Base-by-base conservation (phyloP, 768 basidiomycete species). In the Collybiopsis luxurians region DNA sequence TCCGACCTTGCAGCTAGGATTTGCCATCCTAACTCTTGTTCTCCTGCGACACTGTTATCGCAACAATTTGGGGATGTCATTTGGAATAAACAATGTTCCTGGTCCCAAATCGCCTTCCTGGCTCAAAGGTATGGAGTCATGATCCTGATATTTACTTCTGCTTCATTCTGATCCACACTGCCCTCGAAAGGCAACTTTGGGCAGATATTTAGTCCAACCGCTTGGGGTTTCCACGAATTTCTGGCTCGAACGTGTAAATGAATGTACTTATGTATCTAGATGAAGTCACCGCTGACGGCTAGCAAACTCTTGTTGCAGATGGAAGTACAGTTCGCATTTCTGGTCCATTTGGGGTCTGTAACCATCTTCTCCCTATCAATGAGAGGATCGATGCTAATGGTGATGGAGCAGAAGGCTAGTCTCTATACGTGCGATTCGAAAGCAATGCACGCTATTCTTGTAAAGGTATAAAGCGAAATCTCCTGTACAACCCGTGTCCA, bases 401-500 rank as follows among this genome's bases (percentile, higher is more conserved):
- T 34, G 31, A 34, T 34, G 31, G 4, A 34, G 5, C 43, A 55
- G 54, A 17, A n/a, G 4, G 15, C 9, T 4, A 15, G 1, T 15
- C 30, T 55, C 17, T 46, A 46, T 44, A 55, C 24, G 3, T 46
- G 31, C 30, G 54, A 55, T 21, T n/a, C 54, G 2, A 46, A 36
- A 39, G 54, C 54, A 12, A 45, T 55, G 45, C 54, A 55, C 34
- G 19, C 27, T 19, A 36, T 55, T 23, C 10, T 55, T 15, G 54
- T 55, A 42, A 55, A 55, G 21, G 54, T n/a, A n/a, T 55, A 24
- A 9, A 30, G 10, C 42, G n/a, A n/a, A n/a, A n/a, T n/a, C n/a
- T n/a, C n/a, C n/a, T n/a, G n/a, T n/a, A n/a, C n/a, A n/a, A 0
- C 9, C 3, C 11, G 5, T 13, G 13, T 21, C 15, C 40, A 34